Percentiles rank a stretch among this genome's conserved stretches.
Conservation (phyloP, 768 basidiomycete species). For the Boletus rufocinnamomeus region DNA sequence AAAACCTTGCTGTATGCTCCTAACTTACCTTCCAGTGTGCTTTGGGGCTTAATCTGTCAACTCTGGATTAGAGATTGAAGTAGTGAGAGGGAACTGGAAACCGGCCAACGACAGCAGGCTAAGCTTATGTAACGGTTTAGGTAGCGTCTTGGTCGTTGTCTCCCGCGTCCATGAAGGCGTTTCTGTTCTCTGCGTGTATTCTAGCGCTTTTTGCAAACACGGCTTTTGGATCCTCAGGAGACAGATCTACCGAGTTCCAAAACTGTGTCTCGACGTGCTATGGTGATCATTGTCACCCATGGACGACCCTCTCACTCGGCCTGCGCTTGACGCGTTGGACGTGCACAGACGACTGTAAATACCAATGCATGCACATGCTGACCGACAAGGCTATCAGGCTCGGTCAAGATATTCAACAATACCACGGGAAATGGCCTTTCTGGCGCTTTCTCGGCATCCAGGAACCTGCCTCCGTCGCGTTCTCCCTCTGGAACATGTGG, state of each 20-base stretch:
- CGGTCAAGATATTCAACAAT: slow-evolving; percentile 63
- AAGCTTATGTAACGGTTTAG: slow-evolving; percentile 21
- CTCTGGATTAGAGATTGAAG: not conserved
- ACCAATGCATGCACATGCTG: slow-evolving; percentile 81
- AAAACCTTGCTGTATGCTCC: too few relatives aligned
- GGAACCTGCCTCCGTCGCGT: slow-evolving; percentile 89
- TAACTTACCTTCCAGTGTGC: not conserved
- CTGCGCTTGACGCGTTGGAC: slow-evolving; percentile 81
- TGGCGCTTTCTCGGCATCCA: slow-evolving; percentile 87
- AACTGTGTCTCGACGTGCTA: slow-evolving; percentile 40
- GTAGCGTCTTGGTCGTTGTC: not conserved
- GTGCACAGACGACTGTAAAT: slow-evolving; percentile 86
- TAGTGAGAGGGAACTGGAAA: not conserved
- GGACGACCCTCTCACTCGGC: slow-evolving; percentile 48
- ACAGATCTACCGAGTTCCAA: slow-evolving; percentile 38
- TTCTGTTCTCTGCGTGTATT: slow-evolving; percentile 13
- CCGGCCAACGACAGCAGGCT: not conserved
- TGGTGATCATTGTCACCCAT: slow-evolving; percentile 33
- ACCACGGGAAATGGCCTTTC: slow-evolving; percentile 98
- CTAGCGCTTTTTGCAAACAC: slow-evolving; percentile 16
- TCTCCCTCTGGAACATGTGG: slow-evolving; percentile 85
- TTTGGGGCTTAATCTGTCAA: not conserved
- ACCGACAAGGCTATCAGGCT: slow-evolving; percentile 54
- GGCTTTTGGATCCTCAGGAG: slow-evolving; percentile 33
- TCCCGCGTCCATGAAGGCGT: slow-evolving; percentile 19